Evolutionary conservation across 768 basidiomycete genomes (phyloP), one percentile per base, ranked within the genome.

Genomic region (Macrocybe gigantea): DNA sequence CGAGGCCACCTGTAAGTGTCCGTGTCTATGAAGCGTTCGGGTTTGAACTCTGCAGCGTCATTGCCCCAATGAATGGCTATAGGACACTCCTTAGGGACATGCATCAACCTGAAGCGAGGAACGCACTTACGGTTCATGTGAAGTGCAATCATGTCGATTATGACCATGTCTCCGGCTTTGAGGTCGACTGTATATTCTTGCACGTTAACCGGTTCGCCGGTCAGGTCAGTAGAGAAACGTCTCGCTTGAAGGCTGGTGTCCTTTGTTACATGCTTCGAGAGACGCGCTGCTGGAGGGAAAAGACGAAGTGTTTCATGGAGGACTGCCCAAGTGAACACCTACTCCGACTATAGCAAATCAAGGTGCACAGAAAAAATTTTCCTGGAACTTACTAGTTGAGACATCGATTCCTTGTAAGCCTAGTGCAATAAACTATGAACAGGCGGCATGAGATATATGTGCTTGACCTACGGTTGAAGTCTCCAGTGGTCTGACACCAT

Each of bases 11-110:
- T 64, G 47, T 78, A 78, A 1, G 65, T 60, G 5, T 67, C 67
- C 0, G 73, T 76, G 44, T 79, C 77, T 29, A 79, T 64, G 56
- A 78, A 79, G 0, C 73, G 69, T 40, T 74, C 72, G 0, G 76
- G 76, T 41, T 60, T 76, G 63, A 77, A 79, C n/a, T 68, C 65
- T 9, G 50, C 57, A 0, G 47, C 63, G 44, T 79, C 75, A 11
- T 64, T 56, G 6, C 78, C 78, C 78, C 77, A 79, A 41, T 74
- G 65, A n/a, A 74, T 59, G 2, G 73, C 77, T 79, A 38, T 42
- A 3, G 39, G 22, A 13, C 14, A 35, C 15, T 11, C 8, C 0
- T 13, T 41, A 39, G 9, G 44, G 1, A 48, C 10, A 41, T 13
- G 10, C 31, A 15, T n/a, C 37, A 22, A 33, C 5, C 10, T 14